A percentile compares a stretch with the other conserved stretches of the same genome.
phyloP scores from a whole-genome alignment of 345 rosid species.

The Mallotus nudiflorus region DNA sequence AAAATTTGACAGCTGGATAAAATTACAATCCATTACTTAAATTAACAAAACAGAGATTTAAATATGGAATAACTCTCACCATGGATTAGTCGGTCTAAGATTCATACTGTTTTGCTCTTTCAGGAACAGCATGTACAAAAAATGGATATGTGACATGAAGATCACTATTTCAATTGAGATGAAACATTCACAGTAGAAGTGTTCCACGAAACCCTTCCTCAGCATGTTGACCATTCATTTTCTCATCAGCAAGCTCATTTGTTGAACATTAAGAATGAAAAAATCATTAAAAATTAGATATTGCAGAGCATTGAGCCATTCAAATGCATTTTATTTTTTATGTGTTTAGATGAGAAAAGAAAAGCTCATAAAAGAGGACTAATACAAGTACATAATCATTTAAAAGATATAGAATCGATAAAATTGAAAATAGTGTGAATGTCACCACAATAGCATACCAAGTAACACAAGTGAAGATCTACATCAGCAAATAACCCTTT shows the following conservation, averaged over 20 bases:
- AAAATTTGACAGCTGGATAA: no score
- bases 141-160: background rate
- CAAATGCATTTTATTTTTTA: background rate
- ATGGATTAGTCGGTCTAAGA: constrained; percentile 6
- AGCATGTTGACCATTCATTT: constrained; percentile 48
- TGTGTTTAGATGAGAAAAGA: background rate
- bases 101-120: constrained; percentile 5
- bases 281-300: background rate
- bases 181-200: constrained; percentile 67
- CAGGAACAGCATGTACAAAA: constrained; percentile 21
- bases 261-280: constrained; percentile 18
- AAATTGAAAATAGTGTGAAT: background rate
- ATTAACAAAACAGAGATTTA: background rate
- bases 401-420: background rate
- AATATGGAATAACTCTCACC: constrained; percentile 10
- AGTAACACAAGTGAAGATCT: background rate
- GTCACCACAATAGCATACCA: background rate
- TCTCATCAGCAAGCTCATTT: constrained; percentile 85
- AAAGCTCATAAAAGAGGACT: background rate
- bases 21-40: no score
- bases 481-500: constrained; percentile 8
- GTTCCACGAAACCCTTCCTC: constrained; percentile 96
- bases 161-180: constrained; percentile 39
- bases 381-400: background rate
- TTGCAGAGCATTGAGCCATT: background rate